phyloP scores from a whole-genome alignment of 2,329 filamentous ascomycete genomes.

The Scedosporium apiospermum region DNA sequence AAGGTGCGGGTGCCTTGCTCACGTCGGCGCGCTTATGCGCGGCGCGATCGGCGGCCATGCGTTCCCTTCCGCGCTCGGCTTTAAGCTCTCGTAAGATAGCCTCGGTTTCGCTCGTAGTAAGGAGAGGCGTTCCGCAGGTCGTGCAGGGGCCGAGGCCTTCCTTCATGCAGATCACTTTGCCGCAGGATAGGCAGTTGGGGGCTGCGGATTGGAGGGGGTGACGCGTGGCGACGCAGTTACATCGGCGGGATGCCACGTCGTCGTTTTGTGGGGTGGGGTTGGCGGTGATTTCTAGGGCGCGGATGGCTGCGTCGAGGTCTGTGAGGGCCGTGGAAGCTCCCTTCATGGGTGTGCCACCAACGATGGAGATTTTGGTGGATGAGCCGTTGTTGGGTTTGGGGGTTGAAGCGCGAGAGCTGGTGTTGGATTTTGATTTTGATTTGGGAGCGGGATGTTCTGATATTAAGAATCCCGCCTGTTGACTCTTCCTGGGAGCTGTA shows the following conservation, averaged over 20 bases:
- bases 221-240: slow-evolving; percentile 78
- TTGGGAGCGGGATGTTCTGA: slow-evolving; percentile 57
- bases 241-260: slow-evolving; percentile 54
- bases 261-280: slow-evolving; percentile 58
- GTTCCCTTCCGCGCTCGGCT: slow-evolving; percentile 78
- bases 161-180: slow-evolving; percentile 90
- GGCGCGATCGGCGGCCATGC: slow-evolving; percentile 71
- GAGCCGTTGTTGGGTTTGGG: slow-evolving; percentile 36
- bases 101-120: slow-evolving; percentile 66
- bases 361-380: slow-evolving; percentile 59
- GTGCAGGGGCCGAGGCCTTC: slow-evolving; percentile 93
- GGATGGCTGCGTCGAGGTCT: slow-evolving; percentile 72
- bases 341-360: slow-evolving; percentile 74
- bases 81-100: slow-evolving; percentile 76
- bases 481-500: slow-evolving; percentile 36
- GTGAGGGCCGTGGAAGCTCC: slow-evolving; percentile 66
- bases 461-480: slow-evolving; percentile 60
- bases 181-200: slow-evolving; percentile 85
- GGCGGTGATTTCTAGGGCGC: slow-evolving; percentile 80
- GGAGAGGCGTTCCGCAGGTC: slow-evolving; percentile 68
- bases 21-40: slow-evolving; percentile 58
- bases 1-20: slow-evolving; percentile 49
- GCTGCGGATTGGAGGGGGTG: slow-evolving; percentile 86
- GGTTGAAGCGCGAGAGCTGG: slow-evolving; percentile 41
- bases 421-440: slow-evolving; percentile 44